phyloP scores from a whole-genome alignment of 768 basidiomycete genomes.

The Boletus vermiculosoides region DNA sequence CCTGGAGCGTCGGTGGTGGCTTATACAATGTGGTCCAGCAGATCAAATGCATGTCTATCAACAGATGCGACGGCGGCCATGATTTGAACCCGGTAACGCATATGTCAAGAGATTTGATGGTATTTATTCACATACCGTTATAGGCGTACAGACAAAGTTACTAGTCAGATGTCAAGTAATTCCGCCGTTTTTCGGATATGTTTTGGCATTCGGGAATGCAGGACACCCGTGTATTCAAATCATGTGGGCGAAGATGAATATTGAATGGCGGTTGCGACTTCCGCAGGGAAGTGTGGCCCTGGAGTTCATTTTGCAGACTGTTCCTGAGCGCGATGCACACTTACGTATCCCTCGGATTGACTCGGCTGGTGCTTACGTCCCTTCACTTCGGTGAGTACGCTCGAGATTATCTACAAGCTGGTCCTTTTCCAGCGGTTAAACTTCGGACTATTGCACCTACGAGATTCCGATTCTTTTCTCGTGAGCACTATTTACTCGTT shows the following conservation, averaged over 20 bases:
- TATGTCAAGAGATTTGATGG: not conserved
- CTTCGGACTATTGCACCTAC: not conserved
- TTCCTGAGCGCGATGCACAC: slow-evolving; percentile 8
- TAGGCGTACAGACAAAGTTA: not conserved
- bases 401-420: not conserved
- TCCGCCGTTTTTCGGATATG: slow-evolving; percentile 3
- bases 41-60: slow-evolving; percentile 21
- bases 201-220: not conserved
- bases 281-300: slow-evolving; percentile 3
- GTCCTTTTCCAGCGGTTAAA: not conserved
- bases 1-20: not conserved
- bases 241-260: not conserved
- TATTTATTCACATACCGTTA: not conserved
- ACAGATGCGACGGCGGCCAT: slow-evolving; percentile 5
- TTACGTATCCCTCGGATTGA: slow-evolving; percentile 14
- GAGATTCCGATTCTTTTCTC: not conserved
- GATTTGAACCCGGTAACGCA: slow-evolving; percentile 4
- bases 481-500: not conserved
- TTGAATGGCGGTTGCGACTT: not conserved
- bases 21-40: not conserved
- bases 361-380: slow-evolving; percentile 3
- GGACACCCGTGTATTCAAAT: slow-evolving; percentile 6
- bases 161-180: not conserved
- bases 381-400: not conserved
- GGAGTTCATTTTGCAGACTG: slow-evolving; percentile 13